These are phyloP conservation scores for Hyphopichia homilentoma DNA, from an alignment of 805 yeast genomes.

Conservation along the genomic window DNA sequence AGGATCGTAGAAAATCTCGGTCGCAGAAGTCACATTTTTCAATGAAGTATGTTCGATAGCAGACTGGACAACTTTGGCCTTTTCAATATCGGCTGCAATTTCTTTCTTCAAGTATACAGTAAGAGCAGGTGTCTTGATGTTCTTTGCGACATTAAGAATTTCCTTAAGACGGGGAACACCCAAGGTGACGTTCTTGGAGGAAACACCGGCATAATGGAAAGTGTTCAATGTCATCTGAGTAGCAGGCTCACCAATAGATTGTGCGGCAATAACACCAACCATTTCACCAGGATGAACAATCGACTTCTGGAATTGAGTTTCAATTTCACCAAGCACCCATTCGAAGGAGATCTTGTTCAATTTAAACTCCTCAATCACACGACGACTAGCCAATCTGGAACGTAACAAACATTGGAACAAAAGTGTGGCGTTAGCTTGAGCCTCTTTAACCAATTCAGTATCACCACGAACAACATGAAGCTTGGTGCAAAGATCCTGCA, in stretches of 20 bases:
- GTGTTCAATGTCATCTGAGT: conserved; percentile 97
- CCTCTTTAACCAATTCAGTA: conserved; percentile 68
- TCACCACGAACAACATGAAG: conserved; percentile 81
- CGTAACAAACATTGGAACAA: conserved; percentile 89
- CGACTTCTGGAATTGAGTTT: conserved; percentile 87
- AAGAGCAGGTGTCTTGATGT: conserved; percentile 98
- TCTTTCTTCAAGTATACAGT: conserved; percentile 87
- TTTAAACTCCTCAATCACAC: conserved; percentile 88
- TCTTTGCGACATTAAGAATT: conserved; percentile 96
- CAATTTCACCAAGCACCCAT: conserved; percentile 94
- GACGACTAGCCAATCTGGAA: conserved; percentile 85
- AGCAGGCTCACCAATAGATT: conserved; percentile 97
- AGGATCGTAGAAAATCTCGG: conserved; percentile 97
- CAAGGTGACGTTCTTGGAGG: conserved; percentile 90
- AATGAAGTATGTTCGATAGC: conserved; percentile 96
- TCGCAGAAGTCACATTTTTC: conserved; percentile 92
- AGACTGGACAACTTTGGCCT: conserved; percentile 92
- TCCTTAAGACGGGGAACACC: conserved; percentile 98
- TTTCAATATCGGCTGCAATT: conserved; percentile 83
- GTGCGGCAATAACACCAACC: conserved; percentile 98
- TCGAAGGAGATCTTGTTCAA: conserved; percentile 83
- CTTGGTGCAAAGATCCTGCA: conserved; percentile 61
- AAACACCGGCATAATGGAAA: conserved; percentile 97
- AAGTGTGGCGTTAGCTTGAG: conserved; percentile 88
- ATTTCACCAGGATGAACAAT: conserved; percentile 96